Percentiles rank a stretch among this genome's conserved stretches.
Evolutionary conservation across 2,329 filamentous ascomycete genomes (phyloP).

Genomic region (Neofusicoccum parvum): DNA sequence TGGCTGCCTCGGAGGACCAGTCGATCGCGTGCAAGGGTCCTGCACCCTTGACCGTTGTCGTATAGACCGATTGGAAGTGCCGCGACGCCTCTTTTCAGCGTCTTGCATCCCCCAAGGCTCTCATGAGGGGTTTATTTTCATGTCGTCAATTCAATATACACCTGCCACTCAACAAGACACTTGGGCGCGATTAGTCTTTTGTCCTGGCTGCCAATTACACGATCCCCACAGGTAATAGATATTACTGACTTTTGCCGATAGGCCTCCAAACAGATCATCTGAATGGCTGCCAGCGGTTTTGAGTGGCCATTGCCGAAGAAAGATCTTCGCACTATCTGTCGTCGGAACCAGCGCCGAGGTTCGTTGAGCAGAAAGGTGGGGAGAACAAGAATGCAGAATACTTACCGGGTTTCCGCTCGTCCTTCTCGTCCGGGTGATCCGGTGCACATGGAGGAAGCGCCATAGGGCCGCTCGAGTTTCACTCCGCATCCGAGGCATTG

Average conservation of each 20-base stretch:
- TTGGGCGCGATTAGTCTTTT: constrained; percentile 4
- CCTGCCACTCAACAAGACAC: constrained; percentile 2
- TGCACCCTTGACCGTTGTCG: constrained; percentile 7
- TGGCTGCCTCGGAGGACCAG: not conserved
- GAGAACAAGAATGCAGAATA: not conserved
- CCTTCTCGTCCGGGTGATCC: not conserved
- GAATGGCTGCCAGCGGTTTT: not conserved
- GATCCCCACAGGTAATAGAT: constrained; percentile 6
- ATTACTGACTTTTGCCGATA: constrained; percentile 1
- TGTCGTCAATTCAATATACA: constrained; percentile 17
- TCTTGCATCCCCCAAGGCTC: constrained; percentile 1
- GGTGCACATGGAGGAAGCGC: not conserved
- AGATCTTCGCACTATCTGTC: not conserved
- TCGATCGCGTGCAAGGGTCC: constrained; percentile 11
- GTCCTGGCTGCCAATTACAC: not conserved
- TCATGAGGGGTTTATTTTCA: constrained; percentile 14
- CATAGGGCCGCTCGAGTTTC: not conserved
- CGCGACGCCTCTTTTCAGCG: constrained; percentile 18
- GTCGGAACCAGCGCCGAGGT: constrained; percentile 7
- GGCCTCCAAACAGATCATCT: constrained; percentile 6
- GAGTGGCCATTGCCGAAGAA: not conserved
- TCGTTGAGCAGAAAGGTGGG: not conserved
- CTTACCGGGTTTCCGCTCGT: not conserved
- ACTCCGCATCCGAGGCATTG: not conserved
- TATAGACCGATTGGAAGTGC: constrained; percentile 4